Base-by-base conservation (phyloP, 345 rosid species). In the Eucalyptus polyanthemos region DNA sequence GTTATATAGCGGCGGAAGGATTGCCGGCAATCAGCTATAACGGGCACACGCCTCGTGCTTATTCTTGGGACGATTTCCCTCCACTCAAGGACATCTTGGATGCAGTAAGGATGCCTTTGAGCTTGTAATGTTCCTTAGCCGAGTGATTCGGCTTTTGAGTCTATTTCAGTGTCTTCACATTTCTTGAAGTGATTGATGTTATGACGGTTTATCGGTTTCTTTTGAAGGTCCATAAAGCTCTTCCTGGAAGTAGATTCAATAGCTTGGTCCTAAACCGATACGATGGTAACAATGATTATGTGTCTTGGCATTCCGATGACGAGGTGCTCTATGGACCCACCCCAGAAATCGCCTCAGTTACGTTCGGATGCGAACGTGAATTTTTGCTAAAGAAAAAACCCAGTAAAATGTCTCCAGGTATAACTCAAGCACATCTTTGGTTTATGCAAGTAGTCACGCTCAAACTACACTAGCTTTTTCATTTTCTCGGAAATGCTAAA, bases 221-320 rank as follows among this genome's bases (percentile, higher is more conserved):
- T 89, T 80, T 92, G 88, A 88, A 97, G 99, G 97, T 96, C 62
- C 94, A 92, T 88, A 89, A 91, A 91, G 95, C 90, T n/a, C 94
- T 96, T 86, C 99, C 99, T 25, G 98, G 96, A 21, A 94, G 97
- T 93, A 94, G 87, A 88, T 97, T 96, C 92, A 97, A 97, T 91
- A 96, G 99, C 94, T 94, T 97, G 91, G 92, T 97, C 22, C 91
- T 97, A 88, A 97, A 96, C 69, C 94, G 97, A 56, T 96, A 97
- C 86, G 94, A 94, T 88, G 97, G 96, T 44, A 96, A 97, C 42
- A 93, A 89, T 81, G 98, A 97, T 89, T 93, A 95, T 86, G 97
- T 97, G 67, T 94, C 94, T 89, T 97, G 99, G 99, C 99, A 97
- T 90, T 94, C 98, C 4, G 99, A 97, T 91, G 99, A 95, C 56